A percentile compares a stretch with the other conserved stretches of the same genome.
phyloP scores from a whole-genome alignment of 2,329 filamentous ascomycete species.

The Nigrograna mackinnonii region DNA sequence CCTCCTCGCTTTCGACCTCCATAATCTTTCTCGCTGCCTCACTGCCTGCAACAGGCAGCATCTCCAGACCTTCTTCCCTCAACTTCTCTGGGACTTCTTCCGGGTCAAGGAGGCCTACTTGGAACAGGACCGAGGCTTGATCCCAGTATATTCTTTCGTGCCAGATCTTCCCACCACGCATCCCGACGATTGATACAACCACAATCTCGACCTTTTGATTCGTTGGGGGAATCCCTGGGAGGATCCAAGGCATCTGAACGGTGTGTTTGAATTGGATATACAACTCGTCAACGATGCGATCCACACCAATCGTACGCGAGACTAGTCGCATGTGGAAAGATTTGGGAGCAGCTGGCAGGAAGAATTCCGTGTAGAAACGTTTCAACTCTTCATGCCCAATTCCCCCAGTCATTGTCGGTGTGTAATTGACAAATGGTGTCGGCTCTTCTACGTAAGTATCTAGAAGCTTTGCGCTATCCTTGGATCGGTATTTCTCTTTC shows the following conservation, averaged over 20 bases:
- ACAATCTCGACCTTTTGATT: slow-evolving; percentile 60
- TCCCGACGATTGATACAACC: slow-evolving; percentile 59
- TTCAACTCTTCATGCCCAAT: slow-evolving; percentile 45
- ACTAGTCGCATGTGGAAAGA: slow-evolving; percentile 58
- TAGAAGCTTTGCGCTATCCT: slow-evolving; percentile 41
- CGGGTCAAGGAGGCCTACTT: slow-evolving; percentile 61
- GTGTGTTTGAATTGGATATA: slow-evolving; percentile 62
- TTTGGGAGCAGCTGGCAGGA: slow-evolving; percentile 51
- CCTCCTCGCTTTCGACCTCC: slow-evolving; percentile 45
- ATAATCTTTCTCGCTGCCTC: slow-evolving; percentile 53
- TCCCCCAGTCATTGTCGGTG: slow-evolving; percentile 51
- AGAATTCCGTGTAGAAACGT: slow-evolving; percentile 61
- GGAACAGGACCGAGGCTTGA: slow-evolving; percentile 63
- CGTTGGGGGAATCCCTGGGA: slow-evolving; percentile 61
- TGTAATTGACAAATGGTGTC: slow-evolving; percentile 46
- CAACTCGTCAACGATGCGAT: slow-evolving; percentile 65
- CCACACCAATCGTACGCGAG: slow-evolving; percentile 60
- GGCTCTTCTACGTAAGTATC: slow-evolving; percentile 38
- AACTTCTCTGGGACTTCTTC: slow-evolving; percentile 54
- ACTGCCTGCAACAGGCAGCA: slow-evolving; percentile 50
- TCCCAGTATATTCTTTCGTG: slow-evolving; percentile 66
- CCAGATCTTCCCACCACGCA: slow-evolving; percentile 57
- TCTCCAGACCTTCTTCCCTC: slow-evolving; percentile 49
- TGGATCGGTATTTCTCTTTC: slow-evolving; percentile 40
- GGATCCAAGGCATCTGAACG: slow-evolving; percentile 60